Evolutionary conservation across 2,329 filamentous ascomycete genomes (phyloP), one percentile per base, ranked within the genome.

Genomic region (Elsinoe ampelina): DNA sequence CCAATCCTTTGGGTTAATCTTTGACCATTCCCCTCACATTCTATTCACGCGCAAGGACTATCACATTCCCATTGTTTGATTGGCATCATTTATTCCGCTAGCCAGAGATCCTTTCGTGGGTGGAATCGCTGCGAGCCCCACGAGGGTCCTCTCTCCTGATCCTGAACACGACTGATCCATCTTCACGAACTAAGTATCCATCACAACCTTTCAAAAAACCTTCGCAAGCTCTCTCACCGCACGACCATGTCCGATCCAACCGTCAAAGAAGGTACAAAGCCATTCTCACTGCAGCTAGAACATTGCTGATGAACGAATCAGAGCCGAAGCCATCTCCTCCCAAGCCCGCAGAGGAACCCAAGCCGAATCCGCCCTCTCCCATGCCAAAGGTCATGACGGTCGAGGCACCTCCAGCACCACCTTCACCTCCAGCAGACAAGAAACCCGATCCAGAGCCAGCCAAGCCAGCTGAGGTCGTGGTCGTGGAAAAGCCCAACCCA

Each of bases 331-430:
- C 32, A 12, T 11, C 32, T 5, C 13, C 34, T 39, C 11, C 15
- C 2, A 35, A 39, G 20, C 13, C 54, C 7, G 41, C 42, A n/a
- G 35, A 50, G 11, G 42, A 57, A 11, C 22, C 43, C 19, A 57
- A 50, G 13, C 35, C 55, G 41, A 42, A 41, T 38, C 42, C 42
- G n/a, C 42, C 42, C 1, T 50, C 42, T 11, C 55, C 54, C 3
- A 57, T 47, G 54, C 54, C 54, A 19, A 57, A 57, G 32, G 52
- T 55, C 2, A 22, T 55, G 6, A 15, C 19, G 20, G 20, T 35
- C 19, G 52, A 55, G 15, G 17, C 32, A 36, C 54, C 54, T 17
- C 26, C 41, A 5, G 41, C 26, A 19, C 52, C 52, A 5, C 19
- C 39, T 19, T 48, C 54, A 3, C 54, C 48, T 7, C 32, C 48